phyloP scores from a whole-genome alignment of 768 basidiomycete genomes.

The Pulveroboletus sp. region DNA sequence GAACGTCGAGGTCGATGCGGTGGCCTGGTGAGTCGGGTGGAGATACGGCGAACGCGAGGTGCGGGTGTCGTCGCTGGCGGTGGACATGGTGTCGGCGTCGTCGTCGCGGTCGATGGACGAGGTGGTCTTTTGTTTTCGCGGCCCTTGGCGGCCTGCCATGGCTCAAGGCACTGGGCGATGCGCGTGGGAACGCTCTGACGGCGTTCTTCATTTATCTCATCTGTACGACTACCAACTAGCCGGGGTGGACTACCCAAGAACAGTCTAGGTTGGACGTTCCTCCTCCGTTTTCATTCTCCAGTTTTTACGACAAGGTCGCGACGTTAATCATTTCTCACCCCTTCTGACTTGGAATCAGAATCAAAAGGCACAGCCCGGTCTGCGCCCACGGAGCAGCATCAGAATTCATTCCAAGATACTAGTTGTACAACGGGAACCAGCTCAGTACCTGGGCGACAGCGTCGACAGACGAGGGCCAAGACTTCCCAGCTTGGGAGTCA shows the following conservation, averaged over 20 bases:
- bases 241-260: too few relatives aligned
- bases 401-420: too few relatives aligned
- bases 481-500: slow-evolving; percentile 7
- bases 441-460: slow-evolving; percentile 1
- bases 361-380: too few relatives aligned
- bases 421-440: not conserved
- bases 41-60: slow-evolving; percentile 37
- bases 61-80: slow-evolving; percentile 10
- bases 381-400: too few relatives aligned
- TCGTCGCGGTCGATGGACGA: slow-evolving; percentile 13
- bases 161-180: slow-evolving; percentile 12
- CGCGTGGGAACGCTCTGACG: slow-evolving; percentile 27
- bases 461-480: slow-evolving; percentile 13
- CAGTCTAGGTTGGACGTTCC: too few relatives aligned
- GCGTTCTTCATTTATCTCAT: too few relatives aligned
- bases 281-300: not conserved
- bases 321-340: not conserved
- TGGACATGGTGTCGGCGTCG: slow-evolving; percentile 28
- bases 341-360: too few relatives aligned
- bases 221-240: too few relatives aligned
- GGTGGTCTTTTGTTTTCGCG: slow-evolving; percentile 18
- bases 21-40: slow-evolving; percentile 33
- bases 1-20: slow-evolving; percentile 37
- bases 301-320: not conserved
- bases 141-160: slow-evolving; percentile 25